Conservation (phyloP, 768 basidiomycete species). For the Hericium alpestre region DNA sequence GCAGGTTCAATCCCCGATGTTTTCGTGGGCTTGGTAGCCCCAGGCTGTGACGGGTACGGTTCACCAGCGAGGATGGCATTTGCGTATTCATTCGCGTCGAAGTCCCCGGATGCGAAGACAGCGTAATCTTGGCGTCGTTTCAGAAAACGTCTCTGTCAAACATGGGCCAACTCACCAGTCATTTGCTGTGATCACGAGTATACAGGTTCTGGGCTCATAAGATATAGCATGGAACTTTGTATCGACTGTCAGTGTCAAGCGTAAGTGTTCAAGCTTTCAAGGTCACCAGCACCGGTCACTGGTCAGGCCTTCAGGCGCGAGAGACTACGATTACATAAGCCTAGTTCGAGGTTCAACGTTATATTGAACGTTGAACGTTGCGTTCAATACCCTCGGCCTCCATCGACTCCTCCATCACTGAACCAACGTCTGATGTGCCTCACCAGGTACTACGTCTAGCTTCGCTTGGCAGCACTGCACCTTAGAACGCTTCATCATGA, state of each 20-base stretch:
- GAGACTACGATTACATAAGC: background rate
- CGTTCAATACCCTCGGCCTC: too few species aligned
- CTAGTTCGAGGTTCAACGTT: too few species aligned
- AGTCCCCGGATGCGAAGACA: slow-evolving; percentile 62
- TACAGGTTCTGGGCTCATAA: background rate
- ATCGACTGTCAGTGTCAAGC: background rate
- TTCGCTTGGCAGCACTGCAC: too few species aligned
- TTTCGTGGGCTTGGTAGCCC: slow-evolving; percentile 21
- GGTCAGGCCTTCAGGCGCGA: too few species aligned
- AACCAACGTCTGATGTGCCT: too few species aligned
- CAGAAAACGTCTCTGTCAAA: background rate
- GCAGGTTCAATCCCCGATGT: slow-evolving; percentile 38
- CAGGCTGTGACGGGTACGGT: slow-evolving; percentile 44
- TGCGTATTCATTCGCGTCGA: slow-evolving; percentile 85
- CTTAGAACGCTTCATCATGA: too few species aligned
- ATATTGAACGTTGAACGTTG: too few species aligned
- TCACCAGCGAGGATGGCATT: slow-evolving; percentile 84
- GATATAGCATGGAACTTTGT: background rate
- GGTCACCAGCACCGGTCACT: too few species aligned
- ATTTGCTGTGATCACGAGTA: too few species aligned
- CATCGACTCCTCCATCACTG: too few species aligned
- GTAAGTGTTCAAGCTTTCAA: background rate
- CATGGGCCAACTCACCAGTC: background rate
- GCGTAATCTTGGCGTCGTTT: slow-evolving; percentile 44
- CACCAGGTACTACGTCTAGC: too few species aligned